These are phyloP conservation scores for Botryobasidium botryosum DNA, from an alignment of 768 basidiomycete genomes.

Conservation along the genomic window DNA sequence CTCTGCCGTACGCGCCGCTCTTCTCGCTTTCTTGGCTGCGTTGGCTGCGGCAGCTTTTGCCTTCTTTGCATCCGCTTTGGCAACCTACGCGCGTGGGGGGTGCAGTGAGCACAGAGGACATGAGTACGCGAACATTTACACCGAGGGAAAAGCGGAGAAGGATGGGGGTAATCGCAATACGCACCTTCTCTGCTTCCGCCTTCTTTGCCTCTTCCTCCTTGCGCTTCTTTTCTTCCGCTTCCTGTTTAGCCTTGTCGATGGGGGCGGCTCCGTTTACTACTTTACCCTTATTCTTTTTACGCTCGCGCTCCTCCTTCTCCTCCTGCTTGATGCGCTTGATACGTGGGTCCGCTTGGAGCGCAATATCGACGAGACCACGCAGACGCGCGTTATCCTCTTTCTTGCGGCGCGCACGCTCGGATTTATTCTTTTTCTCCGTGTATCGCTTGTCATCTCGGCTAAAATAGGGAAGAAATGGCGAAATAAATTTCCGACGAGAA, in stretches of 20 bases:
- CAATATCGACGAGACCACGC: constrained; percentile 70
- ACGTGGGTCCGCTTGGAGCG: constrained; percentile 70
- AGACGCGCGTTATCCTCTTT: constrained; percentile 92
- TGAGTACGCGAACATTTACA: too few species aligned
- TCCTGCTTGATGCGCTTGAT: constrained; percentile 95
- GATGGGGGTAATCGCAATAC: constrained; percentile 16
- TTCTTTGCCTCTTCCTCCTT: constrained; percentile 31
- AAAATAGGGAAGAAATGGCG: neutral
- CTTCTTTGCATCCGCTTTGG: constrained; percentile 65
- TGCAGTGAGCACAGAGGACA: constrained; percentile 6
- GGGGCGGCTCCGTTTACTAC: constrained; percentile 20
- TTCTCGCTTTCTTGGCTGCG: constrained; percentile 78
- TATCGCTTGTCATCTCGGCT: constrained; percentile 98
- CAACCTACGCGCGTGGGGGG: too few species aligned
- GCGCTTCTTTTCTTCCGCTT: constrained; percentile 35
- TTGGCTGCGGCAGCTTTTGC: constrained; percentile 72
- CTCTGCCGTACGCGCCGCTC: constrained; percentile 39
- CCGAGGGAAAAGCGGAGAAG: neutral
- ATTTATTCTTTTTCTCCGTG: constrained; percentile 99
- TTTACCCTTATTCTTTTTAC: constrained; percentile 53
- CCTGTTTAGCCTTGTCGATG: constrained; percentile 51
- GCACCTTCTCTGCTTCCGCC: constrained; percentile 72
- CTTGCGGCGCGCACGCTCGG: constrained; percentile 88
- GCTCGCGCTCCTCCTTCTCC: constrained; percentile 86
- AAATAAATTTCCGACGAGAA: neutral